Conservation (phyloP, 331 rosid genomes). For the Arachis monticola region DNA sequence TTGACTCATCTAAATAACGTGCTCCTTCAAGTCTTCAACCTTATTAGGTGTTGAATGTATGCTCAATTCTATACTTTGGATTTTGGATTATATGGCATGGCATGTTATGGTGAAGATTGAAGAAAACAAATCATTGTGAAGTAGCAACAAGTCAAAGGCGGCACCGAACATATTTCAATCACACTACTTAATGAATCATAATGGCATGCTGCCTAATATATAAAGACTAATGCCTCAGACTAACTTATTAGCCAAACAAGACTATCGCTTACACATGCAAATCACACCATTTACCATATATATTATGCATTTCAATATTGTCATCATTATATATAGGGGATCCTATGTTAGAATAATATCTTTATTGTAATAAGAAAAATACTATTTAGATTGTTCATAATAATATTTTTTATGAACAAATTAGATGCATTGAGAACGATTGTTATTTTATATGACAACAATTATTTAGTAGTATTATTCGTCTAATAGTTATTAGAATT, state of each 20-base stretch:
- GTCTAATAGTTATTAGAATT: too few relatives aligned
- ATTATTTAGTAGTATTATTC: too few relatives aligned
- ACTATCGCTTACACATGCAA: not conserved
- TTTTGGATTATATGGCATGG: constrained; percentile 12
- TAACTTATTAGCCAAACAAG: constrained; percentile 7
- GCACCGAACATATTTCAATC: constrained; percentile 14
- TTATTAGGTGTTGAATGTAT: not conserved
- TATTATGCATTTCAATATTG: too few relatives aligned
- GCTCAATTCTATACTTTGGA: not conserved
- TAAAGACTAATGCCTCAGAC: constrained; percentile 5
- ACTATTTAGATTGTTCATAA: too few relatives aligned
- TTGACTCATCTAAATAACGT: not conserved
- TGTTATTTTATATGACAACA: too few relatives aligned
- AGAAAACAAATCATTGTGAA: not conserved
- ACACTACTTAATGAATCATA: not conserved
- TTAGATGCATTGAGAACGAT: too few relatives aligned
- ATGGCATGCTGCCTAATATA: not conserved
- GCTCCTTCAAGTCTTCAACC: not conserved
- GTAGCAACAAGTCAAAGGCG: constrained; percentile 23
- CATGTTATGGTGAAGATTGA: too few relatives aligned
- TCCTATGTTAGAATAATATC: too few relatives aligned
- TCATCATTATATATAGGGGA: too few relatives aligned
- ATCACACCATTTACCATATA: not conserved
- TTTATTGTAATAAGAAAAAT: too few relatives aligned
- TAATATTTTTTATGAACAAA: too few relatives aligned